phyloP scores from a whole-genome alignment of 148 eudicot genomes.

The Pouteria glomerata region DNA sequence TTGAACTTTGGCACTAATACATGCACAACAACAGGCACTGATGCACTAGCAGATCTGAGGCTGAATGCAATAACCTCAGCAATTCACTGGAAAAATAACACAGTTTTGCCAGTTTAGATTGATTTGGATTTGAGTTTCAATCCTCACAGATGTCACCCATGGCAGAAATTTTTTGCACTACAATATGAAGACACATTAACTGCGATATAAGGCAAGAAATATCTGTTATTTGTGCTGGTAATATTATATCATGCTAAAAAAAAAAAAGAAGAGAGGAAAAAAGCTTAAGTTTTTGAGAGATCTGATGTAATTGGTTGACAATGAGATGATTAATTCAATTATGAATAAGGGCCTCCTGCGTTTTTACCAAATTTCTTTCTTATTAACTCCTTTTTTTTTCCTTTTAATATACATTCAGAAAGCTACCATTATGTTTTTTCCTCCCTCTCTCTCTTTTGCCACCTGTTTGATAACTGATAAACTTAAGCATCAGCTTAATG shows the following conservation, averaged over 20 bases:
- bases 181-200: not conserved
- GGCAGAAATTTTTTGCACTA: not conserved
- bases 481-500: not conserved
- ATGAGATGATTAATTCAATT: not conserved
- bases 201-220: no score
- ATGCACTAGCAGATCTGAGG: not conserved
- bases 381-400: no score
- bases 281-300: no score
- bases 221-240: no score
- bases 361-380: not conserved
- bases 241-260: no score
- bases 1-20: not conserved
- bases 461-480: not conserved
- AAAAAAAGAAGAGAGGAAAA: no score
- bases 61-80: not conserved
- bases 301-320: not conserved
- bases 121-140: not conserved
- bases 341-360: no score
- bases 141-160: not conserved
- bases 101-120: not conserved
- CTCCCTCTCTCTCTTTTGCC: not conserved
- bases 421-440: no score
- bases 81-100: not conserved
- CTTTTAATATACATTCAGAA: no score
- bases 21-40: not conserved